Conservation (phyloP, 2,329 filamentous ascomycete species). For the Calonectria pauciramosa region DNA sequence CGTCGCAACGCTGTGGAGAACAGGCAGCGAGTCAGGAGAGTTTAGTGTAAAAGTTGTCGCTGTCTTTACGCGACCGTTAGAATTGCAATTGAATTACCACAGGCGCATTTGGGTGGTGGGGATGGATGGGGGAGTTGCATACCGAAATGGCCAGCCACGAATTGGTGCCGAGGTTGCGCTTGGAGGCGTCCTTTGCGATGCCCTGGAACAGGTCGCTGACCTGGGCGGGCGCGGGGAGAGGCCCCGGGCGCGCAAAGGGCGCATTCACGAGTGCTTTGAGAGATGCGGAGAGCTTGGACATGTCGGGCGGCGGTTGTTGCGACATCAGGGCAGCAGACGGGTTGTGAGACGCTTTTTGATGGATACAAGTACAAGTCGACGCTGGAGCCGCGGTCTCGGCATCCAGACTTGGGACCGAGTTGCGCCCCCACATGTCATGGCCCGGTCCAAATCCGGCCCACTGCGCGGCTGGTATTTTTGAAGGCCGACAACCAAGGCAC, state of each 20-base stretch:
- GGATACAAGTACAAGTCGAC: neutral
- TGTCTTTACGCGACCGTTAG: conserved; percentile 62
- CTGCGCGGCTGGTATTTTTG: conserved; percentile 32
- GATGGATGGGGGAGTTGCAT: conserved; percentile 32
- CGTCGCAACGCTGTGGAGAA: conserved; percentile 69
- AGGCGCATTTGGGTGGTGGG: too few relatives aligned
- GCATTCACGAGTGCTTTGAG: conserved; percentile 83
- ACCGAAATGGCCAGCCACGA: conserved; percentile 79
- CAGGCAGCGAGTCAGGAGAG: conserved; percentile 80
- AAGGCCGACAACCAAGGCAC: conserved; percentile 25
- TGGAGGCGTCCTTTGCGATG: conserved; percentile 73
- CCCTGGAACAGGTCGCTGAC: conserved; percentile 75
- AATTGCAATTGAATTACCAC: neutral
- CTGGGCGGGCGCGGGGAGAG: conserved; percentile 72
- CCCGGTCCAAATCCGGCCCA: conserved; percentile 26
- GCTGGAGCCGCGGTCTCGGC: conserved; percentile 21
- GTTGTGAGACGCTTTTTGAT: conserved; percentile 24
- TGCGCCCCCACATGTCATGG: conserved; percentile 31
- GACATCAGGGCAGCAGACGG: conserved; percentile 32
- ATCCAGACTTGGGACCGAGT: conserved; percentile 40
- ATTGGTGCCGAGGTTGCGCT: conserved; percentile 72
- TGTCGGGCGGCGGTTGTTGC: conserved; percentile 50
- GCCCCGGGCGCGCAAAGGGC: conserved; percentile 75
- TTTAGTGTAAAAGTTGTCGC: conserved; percentile 90
- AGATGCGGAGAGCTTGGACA: conserved; percentile 80